A percentile compares a stretch with the other conserved stretches of the same genome.
Evolutionary conservation across 2,329 filamentous ascomycete species (phyloP).

Genomic region (Hypoxylon sp.): DNA sequence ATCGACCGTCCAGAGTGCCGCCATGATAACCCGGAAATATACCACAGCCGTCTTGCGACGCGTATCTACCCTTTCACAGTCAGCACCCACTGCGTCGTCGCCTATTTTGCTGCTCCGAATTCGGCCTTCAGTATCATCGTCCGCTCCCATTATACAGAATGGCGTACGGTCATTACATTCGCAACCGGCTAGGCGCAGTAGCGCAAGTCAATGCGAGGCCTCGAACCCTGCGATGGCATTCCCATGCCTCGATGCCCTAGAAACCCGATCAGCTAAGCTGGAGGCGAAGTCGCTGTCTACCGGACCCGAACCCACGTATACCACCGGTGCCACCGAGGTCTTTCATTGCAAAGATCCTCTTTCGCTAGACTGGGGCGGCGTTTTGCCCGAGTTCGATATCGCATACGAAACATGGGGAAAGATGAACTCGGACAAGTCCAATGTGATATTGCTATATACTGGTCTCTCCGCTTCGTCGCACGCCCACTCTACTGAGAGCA

Average conservation of each 20-base stretch:
- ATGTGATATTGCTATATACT: conserved; percentile 92
- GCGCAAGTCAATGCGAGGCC: conserved; percentile 57
- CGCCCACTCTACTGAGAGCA: conserved; percentile 89
- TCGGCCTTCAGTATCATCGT: conserved; percentile 20
- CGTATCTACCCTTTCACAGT: conserved; percentile 41
- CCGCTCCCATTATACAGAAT: conserved; percentile 26
- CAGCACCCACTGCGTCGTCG: conserved; percentile 19
- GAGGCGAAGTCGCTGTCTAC: conserved; percentile 75
- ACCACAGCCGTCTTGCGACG: conserved; percentile 48
- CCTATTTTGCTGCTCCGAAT: conserved; percentile 25
- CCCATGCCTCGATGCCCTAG: conserved; percentile 88
- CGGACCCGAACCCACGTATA: conserved; percentile 95
- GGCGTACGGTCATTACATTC: conserved; percentile 47
- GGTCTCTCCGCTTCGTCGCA: conserved; percentile 97
- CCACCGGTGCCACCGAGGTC: conserved; percentile 83
- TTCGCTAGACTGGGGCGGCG: conserved; percentile 93
- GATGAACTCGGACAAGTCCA: conserved; percentile 84
- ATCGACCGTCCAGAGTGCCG: conserved; percentile 9
- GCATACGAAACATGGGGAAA: conserved; percentile 95
- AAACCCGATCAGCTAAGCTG: conserved; percentile 82
- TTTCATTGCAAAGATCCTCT: conserved; percentile 83
- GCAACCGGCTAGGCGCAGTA: conserved; percentile 45
- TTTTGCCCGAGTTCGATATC: conserved; percentile 88
- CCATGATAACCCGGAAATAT: conserved; percentile 48
- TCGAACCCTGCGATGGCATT: conserved; percentile 91